Base-by-base conservation (phyloP, 495 filamentous ascomycete species). In the Penicillium diatomitis region DNA sequence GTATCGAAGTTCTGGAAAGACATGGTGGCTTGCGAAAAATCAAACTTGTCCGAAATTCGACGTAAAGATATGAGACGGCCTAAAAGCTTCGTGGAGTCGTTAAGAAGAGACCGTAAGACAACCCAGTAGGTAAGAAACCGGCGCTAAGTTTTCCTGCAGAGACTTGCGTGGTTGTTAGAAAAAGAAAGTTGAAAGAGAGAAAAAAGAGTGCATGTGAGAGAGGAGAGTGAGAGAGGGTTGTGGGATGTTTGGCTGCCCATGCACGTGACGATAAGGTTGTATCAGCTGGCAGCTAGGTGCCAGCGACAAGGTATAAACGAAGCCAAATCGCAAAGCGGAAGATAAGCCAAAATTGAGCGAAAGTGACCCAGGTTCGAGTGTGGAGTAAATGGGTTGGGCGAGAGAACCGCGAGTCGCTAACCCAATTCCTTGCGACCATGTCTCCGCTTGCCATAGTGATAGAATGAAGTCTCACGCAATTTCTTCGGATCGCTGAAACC, bases 1-100 rank as follows among this genome's bases (percentile, higher is more conserved):
- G 66, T 69, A 39, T 81, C 75, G 51, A 78, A 80, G 60, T 79
- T 79, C 60, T 79, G 76, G 64, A 77, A 82, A 63, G 76, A 86
- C 70, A 74, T 44, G 30, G 31, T 75, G 42, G 54, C 63, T 58
- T 52, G 58, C 48, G 54, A 59, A 20, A 54, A 50, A 63, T 58
- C 56, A 55, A 61, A 60, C 46, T 48, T 54, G 51, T 55, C 42
- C 54, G 57, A 53, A 55, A 60, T 41, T 60, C 57, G 57, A 63
- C 47, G 53, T 56, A 61, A 64, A 44, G 49, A 61, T 66, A 68
- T 63, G 65, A 68, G 65, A 55, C 65, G 66, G 61, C 58, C 58
- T 64, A 56, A 53, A 46, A 58, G 62, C 44, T 66, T 71, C 65
- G 68, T 60, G 52, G 63, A 64, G 61, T 73, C 68, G 69, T 71